These are phyloP conservation scores for Trichoderma atroviride DNA, from an alignment of 2,329 filamentous ascomycete species.

Conservation along the genomic window DNA sequence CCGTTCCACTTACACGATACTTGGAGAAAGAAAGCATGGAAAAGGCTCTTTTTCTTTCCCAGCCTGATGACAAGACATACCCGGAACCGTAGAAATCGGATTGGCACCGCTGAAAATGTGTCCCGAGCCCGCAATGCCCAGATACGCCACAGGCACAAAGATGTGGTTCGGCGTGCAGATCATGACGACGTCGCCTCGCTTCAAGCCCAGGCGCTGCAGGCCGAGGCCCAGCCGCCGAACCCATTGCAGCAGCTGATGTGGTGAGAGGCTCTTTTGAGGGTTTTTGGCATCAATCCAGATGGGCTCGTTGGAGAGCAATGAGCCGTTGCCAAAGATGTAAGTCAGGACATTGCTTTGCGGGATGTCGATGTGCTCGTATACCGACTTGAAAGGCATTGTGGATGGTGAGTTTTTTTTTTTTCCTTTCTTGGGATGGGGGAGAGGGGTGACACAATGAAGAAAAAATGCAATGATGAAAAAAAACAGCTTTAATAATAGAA, in stretches of 20 bases:
- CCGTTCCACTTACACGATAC: background rate
- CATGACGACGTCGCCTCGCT: conserved; percentile 55
- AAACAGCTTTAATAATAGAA: background rate
- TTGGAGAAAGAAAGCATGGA: background rate
- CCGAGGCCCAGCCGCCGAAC: conserved; percentile 54
- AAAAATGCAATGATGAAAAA: background rate
- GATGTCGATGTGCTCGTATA: conserved; percentile 47
- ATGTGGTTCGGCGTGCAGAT: conserved; percentile 59
- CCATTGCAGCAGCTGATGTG: conserved; percentile 52
- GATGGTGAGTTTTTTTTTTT: background rate
- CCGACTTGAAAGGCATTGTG: conserved; percentile 48
- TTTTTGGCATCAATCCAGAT: conserved; percentile 58
- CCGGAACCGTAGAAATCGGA: conserved; percentile 52
- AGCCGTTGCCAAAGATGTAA: conserved; percentile 40
- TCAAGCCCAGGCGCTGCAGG: conserved; percentile 49
- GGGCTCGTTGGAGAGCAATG: conserved; percentile 46
- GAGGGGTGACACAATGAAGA: background rate
- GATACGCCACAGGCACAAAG: conserved; percentile 56
- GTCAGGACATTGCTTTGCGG: conserved; percentile 49
- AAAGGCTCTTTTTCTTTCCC: background rate
- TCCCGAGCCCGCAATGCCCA: conserved; percentile 56
- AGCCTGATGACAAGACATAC: conserved; percentile 37
- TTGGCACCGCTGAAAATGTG: conserved; percentile 59
- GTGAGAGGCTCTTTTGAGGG: conserved; percentile 48
- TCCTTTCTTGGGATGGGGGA: background rate